A percentile compares a stretch with the other conserved stretches of the same genome.
These are phyloP conservation scores for Sclerotinia trifoliorum DNA, from an alignment of 2,329 filamentous ascomycete genomes.

Conservation along the genomic window DNA sequence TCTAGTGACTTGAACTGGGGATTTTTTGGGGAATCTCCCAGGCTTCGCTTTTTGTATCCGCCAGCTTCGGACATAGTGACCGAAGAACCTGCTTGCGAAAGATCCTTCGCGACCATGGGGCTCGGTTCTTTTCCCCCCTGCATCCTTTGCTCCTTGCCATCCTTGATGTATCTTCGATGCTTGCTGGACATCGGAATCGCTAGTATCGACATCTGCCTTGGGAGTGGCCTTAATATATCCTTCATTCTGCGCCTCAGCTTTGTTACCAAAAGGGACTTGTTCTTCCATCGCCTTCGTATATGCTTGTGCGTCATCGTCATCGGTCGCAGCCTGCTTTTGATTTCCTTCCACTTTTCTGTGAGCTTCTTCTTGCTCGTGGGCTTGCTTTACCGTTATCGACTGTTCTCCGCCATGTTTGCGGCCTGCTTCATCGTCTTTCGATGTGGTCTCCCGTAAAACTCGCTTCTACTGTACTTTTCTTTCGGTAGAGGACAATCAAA, in stretches of 20 bases:
- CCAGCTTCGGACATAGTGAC: neutral
- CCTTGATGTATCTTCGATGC: neutral
- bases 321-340: neutral
- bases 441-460: conserved; percentile 39
- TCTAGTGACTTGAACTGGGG: neutral
- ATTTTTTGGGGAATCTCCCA: neutral
- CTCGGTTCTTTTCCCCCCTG: neutral
- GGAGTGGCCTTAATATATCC: neutral
- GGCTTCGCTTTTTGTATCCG: neutral
- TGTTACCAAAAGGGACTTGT: neutral
- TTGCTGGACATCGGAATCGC: neutral
- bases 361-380: neutral
- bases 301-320: neutral
- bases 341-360: neutral
- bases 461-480: conserved; percentile 39
- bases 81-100: neutral
- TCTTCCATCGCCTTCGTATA: neutral
- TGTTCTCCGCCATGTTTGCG: neutral
- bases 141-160: neutral
- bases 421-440: conserved; percentile 8
- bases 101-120: neutral
- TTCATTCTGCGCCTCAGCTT: neutral
- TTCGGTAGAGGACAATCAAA: conserved; percentile 48
- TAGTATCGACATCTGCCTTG: neutral
- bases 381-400: neutral